Evolutionary conservation across 2,329 filamentous ascomycete genomes (phyloP).

Genomic region (Samsoniella hepiali): DNA sequence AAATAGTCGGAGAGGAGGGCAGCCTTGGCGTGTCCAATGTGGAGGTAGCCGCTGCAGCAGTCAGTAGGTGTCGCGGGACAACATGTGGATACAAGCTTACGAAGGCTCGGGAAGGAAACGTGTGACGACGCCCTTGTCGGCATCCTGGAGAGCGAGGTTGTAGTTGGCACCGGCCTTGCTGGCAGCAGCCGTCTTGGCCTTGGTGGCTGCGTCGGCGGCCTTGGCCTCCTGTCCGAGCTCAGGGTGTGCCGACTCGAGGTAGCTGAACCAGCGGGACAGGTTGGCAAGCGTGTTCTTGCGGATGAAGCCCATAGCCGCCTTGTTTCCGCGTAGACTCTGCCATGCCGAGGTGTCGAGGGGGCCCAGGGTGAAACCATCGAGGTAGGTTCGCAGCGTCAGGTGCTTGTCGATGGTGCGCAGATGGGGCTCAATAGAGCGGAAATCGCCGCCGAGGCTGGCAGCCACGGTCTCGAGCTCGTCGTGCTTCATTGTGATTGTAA

Average conservation of each 20-base stretch:
- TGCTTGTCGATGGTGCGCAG: conserved; percentile 80
- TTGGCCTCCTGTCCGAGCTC: conserved; percentile 72
- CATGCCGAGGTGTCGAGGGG: conserved; percentile 79
- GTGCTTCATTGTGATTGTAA: conserved; percentile 48
- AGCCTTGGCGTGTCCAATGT: conserved; percentile 94
- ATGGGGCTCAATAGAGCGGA: conserved; percentile 75
- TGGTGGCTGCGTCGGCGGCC: conserved; percentile 63
- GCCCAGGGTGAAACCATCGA: conserved; percentile 75
- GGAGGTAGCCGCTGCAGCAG: conserved; percentile 67
- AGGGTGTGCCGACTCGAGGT: conserved; percentile 76
- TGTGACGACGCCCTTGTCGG: conserved; percentile 84
- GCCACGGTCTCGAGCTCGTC: conserved; percentile 53
- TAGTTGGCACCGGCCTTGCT: conserved; percentile 82
- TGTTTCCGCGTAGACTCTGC: conserved; percentile 78
- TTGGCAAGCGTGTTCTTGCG: conserved; percentile 75
- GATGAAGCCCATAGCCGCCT: conserved; percentile 76
- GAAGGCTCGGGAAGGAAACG: conserved; percentile 94
- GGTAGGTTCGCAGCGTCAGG: conserved; percentile 80
- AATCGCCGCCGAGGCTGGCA: conserved; percentile 60
- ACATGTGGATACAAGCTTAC: conserved; percentile 41
- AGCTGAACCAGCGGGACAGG: conserved; percentile 81
- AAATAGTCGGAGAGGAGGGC: conserved; percentile 96
- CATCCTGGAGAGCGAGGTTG: conserved; percentile 80
- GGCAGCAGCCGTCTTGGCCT: conserved; percentile 64
- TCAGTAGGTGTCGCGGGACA: conserved; percentile 12